Evolutionary conservation across 257 asterid genomes (phyloP), one percentile per base, ranked within the genome.

Genomic region (Rubia yunnanensis): DNA sequence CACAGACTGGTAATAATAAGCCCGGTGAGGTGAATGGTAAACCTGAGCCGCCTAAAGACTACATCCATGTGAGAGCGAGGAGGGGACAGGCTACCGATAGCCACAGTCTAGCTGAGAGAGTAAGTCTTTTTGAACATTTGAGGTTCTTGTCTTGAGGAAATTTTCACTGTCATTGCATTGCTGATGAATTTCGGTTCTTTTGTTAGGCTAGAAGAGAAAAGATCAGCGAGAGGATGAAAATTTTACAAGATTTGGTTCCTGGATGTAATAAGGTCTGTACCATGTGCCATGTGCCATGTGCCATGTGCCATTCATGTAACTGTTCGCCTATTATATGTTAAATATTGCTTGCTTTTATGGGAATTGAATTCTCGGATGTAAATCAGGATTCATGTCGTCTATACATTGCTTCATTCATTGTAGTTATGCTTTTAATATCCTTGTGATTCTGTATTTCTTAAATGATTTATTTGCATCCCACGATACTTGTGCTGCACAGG

Each of bases 41-140:
- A 76, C 71, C 85, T 0, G 95, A 88, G 63, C 94, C 94, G 18
- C 88, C 95, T 64, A 91, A 88, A 72, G 98, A 88, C 73, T 91
- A 85, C 74, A 88, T 91, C 78, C 98, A 91, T 74, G 96, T 91
- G 70, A 81, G 98, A 77, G 98, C 96, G 20, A 85, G 96, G 78
- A 82, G 98, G 81, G 98, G 98, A 26, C 96, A 91, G 80, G 98
- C 98, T 28, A 91, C 96, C 13, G 98, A 91, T 78, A 88, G 98
- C 82, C 98, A 88, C 77, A 88, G 96, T 79, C 69, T 91, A 68
- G 96, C 98, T 32, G 98, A 91, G 78, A 81, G 98, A 78, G 98
- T 91, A 77, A 60, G 28, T 24, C 46, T n/a, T 32, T 28, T 32
- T 56, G n/a, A 41, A 13, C 3, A 13, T 41, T 13, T 58, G n/a